Base-by-base conservation (phyloP, 345 rosid genomes). In the Trapa incisa region DNA sequence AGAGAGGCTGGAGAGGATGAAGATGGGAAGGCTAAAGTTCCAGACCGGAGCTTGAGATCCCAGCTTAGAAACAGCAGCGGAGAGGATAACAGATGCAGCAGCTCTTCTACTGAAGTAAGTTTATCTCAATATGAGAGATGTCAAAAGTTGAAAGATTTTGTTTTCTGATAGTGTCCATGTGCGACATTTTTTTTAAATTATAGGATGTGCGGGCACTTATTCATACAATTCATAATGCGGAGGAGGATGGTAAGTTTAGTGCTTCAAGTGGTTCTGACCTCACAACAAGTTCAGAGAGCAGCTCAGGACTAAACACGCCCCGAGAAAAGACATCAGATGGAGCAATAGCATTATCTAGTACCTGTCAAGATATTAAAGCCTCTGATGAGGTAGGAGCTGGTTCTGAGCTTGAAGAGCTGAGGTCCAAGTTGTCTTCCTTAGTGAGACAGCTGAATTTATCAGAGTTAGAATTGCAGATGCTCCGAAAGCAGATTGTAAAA, bases 401-500 rank as follows among this genome's bases (percentile, higher is more conserved):
- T 68, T 57, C 70, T 47, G 96, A 85, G 82, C 71, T 82, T 33
- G 97, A 86, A 71, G 87, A 73, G 76, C 89, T 94, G 73, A 89
- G 79, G 74, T 76, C 75, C 37, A 86, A 94, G 74, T 57, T 89
- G 52, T 72, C 75, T 80, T 73, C 79, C 72, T 72, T 87, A 77
- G 66, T 85, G 2, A 83, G 99, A 71, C 93, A 87, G 79, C 82
- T 73, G 45, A 91, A 85, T 78, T 74, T 89, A 68, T 86, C 96
- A 5, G 96, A 87, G 68, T 65, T 94, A 75, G 99, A 94, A 76
- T 71, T 89, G 64, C 97, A 94, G 73, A 82, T 91, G 45, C 81
- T 91, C 45, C 45, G 97, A 70, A 91, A 89, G 78, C 96, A 85
- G 79, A 77, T 91, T 58, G 85, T 89, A 35, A 94, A 91, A 83